Percentiles rank a stretch among this genome's conserved stretches.
phyloP scores from a whole-genome alignment of 2,329 filamentous ascomycete genomes.

The Orbilia ellipsospora region DNA sequence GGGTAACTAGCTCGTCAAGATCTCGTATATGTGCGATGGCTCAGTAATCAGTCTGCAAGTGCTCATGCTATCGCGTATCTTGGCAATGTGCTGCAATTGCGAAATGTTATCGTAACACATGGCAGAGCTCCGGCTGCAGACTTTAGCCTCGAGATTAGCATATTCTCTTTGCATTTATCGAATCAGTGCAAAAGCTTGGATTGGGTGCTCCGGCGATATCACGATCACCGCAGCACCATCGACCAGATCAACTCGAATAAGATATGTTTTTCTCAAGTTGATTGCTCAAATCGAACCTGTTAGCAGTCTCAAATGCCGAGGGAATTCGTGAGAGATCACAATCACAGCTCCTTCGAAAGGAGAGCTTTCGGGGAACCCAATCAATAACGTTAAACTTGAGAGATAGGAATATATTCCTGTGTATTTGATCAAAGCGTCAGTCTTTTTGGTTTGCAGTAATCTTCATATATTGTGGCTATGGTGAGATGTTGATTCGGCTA shows the following conservation, averaged over 20 bases:
- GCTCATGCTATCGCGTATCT: not conserved
- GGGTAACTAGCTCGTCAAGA: slow-evolving; percentile 17
- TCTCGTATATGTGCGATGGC: slow-evolving; percentile 34
- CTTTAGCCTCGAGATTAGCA: not conserved
- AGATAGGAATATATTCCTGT: too few relatives aligned
- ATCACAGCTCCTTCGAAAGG: slow-evolving; percentile 5
- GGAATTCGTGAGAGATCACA: not conserved
- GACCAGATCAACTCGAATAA: not conserved
- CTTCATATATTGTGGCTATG: too few relatives aligned
- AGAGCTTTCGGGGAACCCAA: not conserved
- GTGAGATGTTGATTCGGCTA: not conserved
- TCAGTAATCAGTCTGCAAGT: slow-evolving; percentile 37
- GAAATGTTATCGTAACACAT: not conserved
- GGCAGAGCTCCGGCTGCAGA: not conserved
- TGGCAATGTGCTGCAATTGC: slow-evolving; percentile 5
- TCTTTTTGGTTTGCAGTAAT: too few relatives aligned
- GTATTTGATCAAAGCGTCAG: too few relatives aligned
- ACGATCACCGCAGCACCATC: not conserved
- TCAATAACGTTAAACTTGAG: too few relatives aligned
- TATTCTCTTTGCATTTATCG: too few relatives aligned
- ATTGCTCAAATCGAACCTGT: not conserved
- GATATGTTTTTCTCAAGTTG: not conserved
- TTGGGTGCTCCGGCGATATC: not conserved
- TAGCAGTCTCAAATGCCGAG: not conserved
- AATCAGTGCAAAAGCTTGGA: too few relatives aligned